Conservation (phyloP, 2,329 filamentous ascomycete genomes). For the Cadophora malorum region DNA sequence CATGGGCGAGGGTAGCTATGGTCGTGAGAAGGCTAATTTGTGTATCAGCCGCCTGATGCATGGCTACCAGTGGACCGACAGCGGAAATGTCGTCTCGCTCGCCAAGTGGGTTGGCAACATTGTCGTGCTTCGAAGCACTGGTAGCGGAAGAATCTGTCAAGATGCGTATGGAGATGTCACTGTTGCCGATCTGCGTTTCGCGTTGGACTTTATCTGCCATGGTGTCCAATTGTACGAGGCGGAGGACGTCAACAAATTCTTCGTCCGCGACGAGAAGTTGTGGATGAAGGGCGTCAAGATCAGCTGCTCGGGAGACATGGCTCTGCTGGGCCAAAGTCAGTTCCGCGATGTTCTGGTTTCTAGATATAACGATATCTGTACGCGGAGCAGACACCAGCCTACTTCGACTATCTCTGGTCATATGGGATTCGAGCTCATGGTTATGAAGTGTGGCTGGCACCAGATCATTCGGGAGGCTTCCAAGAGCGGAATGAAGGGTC, state of each 20-base stretch:
- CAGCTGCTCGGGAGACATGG: conserved; percentile 18
- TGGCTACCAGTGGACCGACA: conserved; percentile 5
- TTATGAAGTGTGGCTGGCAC: too few species aligned
- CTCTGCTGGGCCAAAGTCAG: conserved; percentile 9
- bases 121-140: background rate
- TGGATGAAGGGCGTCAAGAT: conserved; percentile 24
- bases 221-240: background rate
- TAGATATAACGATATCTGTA: background rate
- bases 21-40: background rate
- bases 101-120: background rate
- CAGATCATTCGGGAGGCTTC: too few species aligned
- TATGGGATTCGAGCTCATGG: conserved; percentile 5
- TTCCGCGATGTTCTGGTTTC: conserved; percentile 17
- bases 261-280: background rate
- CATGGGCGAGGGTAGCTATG: background rate
- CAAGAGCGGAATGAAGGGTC: too few species aligned
- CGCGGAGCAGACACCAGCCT: too few species aligned
- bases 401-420: background rate
- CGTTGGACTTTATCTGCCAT: background rate
- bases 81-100: background rate
- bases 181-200: conserved; percentile 13
- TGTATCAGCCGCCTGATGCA: background rate
- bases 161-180: background rate
- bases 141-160: background rate
- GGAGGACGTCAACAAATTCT: background rate